Evolutionary conservation across 345 rosid species (phyloP).

Genomic region (Murraya koenigii): DNA sequence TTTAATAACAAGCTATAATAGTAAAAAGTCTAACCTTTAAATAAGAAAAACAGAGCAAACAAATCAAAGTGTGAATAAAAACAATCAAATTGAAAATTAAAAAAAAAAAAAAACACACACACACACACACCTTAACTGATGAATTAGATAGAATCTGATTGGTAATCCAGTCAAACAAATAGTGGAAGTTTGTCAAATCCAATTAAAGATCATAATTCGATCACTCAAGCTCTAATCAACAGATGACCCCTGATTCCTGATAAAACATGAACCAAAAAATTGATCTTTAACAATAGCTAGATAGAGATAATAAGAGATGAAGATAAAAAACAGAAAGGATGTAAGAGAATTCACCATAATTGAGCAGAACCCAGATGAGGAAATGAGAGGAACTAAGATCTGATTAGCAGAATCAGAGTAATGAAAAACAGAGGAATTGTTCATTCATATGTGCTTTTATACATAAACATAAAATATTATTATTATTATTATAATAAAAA

Average conservation of each 20-base stretch:
- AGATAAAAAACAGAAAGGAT: slow-evolving; percentile 9
- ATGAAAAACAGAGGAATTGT: slow-evolving; percentile 60
- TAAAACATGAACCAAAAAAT: slow-evolving; percentile 1
- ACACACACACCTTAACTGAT: slow-evolving; percentile 36
- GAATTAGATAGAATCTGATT: slow-evolving; percentile 56
- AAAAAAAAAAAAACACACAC: too few species aligned
- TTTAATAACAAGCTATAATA: background rate
- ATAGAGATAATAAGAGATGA: slow-evolving; percentile 32
- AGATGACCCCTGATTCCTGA: slow-evolving; percentile 31
- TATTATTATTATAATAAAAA: background rate
- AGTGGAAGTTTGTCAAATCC: slow-evolving; percentile 50
- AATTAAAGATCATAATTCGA: slow-evolving; percentile 58
- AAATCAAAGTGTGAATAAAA: slow-evolving; percentile 30
- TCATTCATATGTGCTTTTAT: slow-evolving; percentile 35
- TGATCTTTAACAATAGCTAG: slow-evolving; percentile 22
- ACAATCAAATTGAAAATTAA: slow-evolving; percentile 28
- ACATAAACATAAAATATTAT: background rate
- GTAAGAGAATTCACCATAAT: slow-evolving; percentile 48
- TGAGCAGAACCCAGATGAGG: slow-evolving; percentile 56
- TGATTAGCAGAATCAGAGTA: slow-evolving; percentile 46
- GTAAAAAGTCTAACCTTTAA: background rate
- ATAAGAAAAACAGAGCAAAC: slow-evolving; percentile 7
- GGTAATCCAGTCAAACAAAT: slow-evolving; percentile 42
- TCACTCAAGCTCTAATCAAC: slow-evolving; percentile 38
- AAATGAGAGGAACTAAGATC: slow-evolving; percentile 75